Conservation (phyloP, 192 early-diverging fungal species). For the Dissophora globulifera region DNA sequence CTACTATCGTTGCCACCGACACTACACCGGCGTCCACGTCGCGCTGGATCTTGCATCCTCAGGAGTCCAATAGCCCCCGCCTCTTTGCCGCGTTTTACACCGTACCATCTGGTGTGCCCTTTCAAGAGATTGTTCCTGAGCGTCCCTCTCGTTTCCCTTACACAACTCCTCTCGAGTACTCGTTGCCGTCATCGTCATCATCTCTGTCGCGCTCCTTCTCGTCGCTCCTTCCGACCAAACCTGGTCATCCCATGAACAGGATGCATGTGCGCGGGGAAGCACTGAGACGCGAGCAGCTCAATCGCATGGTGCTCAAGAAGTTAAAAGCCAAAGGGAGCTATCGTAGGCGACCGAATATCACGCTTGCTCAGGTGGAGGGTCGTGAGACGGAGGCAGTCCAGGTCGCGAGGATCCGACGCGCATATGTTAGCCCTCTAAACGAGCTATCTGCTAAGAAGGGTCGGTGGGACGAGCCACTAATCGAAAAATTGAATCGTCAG, state of each 20-base stretch:
- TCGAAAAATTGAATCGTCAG: constrained; percentile 20
- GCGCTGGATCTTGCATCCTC: no score
- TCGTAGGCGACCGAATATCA: constrained; percentile 18
- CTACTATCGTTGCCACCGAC: no score
- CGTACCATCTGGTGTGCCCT: not conserved
- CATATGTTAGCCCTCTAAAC: not conserved
- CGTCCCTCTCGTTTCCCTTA: not conserved
- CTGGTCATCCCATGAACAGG: no score
- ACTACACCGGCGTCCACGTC: no score
- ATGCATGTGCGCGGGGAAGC: constrained; percentile 1
- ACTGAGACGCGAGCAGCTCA: constrained; percentile 9
- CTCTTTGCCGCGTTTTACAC: not conserved
- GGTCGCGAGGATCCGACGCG: constrained; percentile 26
- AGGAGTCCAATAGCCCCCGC: no score
- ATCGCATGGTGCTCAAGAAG: constrained; percentile 1
- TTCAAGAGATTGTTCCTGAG: constrained; percentile 2
- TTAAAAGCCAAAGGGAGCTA: constrained; percentile 5
- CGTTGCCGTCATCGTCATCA: not conserved
- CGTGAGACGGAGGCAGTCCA: constrained; percentile 11
- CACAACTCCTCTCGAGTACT: not conserved
- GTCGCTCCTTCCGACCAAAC: no score
- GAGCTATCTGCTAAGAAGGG: not conserved
- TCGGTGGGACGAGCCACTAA: not conserved
- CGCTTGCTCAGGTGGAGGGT: not conserved
- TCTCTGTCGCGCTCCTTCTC: no score